Conservation (phyloP, 108 stramenopile species). For the Schizochytrium sp. region DNA sequence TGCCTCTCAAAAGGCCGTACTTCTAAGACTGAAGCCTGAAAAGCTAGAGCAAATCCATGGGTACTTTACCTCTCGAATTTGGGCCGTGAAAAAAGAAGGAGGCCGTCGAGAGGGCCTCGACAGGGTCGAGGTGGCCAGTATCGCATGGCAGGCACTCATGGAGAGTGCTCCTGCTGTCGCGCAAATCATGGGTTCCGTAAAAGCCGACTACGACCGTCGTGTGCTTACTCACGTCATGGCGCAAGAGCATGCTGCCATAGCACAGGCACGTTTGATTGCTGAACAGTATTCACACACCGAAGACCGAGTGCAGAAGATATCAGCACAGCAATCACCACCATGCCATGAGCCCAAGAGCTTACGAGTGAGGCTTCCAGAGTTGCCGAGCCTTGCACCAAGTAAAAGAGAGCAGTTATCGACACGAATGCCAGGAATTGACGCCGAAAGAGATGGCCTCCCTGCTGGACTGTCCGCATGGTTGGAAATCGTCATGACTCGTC, state of each 20-base stretch:
- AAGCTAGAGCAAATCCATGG: neutral
- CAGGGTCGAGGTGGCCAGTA: neutral
- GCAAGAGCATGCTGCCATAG: neutral
- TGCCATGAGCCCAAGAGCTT: neutral
- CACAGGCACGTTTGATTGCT: neutral
- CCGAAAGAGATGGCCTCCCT: neutral
- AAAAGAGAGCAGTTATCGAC: neutral
- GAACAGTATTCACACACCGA: too few species aligned
- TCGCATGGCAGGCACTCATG: slow-evolving; percentile 9
- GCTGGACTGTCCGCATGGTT: neutral
- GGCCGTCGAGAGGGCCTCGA: neutral
- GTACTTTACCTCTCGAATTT: neutral
- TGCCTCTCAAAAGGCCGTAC: neutral
- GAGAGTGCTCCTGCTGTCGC: neutral
- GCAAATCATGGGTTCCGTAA: neutral
- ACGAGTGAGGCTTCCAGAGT: neutral
- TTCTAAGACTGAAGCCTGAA: neutral
- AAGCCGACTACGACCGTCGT: neutral
- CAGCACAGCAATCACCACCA: neutral
- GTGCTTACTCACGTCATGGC: neutral
- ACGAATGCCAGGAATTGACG: neutral
- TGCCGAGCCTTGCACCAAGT: neutral
- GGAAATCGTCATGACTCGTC: neutral
- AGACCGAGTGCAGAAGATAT: neutral
- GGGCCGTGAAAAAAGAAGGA: neutral